Base-by-base conservation (phyloP, 2,329 filamentous ascomycete species). In the Thelonectria olida region DNA sequence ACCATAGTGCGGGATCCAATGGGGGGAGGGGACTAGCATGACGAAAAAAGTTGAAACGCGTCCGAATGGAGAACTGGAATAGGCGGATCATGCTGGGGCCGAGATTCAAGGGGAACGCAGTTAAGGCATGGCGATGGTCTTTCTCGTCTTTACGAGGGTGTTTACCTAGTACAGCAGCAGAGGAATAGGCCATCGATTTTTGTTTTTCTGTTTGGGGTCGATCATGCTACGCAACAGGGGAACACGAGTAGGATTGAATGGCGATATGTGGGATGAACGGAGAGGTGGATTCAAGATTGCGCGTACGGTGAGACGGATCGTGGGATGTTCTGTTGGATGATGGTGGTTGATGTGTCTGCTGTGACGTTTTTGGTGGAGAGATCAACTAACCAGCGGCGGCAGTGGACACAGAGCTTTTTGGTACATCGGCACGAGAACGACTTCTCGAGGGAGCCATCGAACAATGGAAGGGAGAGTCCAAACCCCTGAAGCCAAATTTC, bases 401-500 rank as follows among this genome's bases (percentile, higher is more conserved):
- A 52, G 15, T 19, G 45, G 17, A 53, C 39, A 58, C 20, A n/a
- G 17, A 45, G 38, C 31, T 31, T 31, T 12, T 31, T 7, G 27
- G 27, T 12, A 31, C 27, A 49, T 38, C 25, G 54, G 44, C 25
- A 54, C 23, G 34, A 36, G 27, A 20, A 8, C 6, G 10, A 31
- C 28, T 31, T 31, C 13, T 31, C 28, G 28, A 31, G 10, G 7
- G 28, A 7, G 10, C n/a, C n/a, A n/a, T n/a, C n/a, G n/a, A n/a
- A n/a, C n/a, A n/a, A 45, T 7, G 39, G 17, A 53, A 19, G 23
- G 17, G 38, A 49, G 17, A 20, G 27, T 20, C 27, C 15, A 28
- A 54, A 19, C 50, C 50, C 49, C 56, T 59, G 56, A 59, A 50
- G 54, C 56, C 27, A 36, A 59, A 54, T 59, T 44, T 59, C 56